Evolutionary conservation across 2,329 filamentous ascomycete genomes (phyloP), one percentile per base, ranked within the genome.

Genomic region (Colletotrichum phormii): DNA sequence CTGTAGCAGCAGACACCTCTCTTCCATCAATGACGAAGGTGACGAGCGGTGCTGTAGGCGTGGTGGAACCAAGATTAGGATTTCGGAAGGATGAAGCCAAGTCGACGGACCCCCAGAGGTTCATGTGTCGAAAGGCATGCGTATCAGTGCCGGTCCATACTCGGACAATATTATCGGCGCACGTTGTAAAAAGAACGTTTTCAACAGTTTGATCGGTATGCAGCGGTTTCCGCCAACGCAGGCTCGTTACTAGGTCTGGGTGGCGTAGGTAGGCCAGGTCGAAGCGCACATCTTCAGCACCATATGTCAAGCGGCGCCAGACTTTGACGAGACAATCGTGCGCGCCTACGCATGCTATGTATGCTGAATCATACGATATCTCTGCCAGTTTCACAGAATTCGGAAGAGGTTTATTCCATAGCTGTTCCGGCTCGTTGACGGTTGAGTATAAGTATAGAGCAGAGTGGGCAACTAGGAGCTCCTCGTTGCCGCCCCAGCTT

Each of bases 211-310:
- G 94, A 46, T 96, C 94, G 15, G 90, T 84, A 78, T 97, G 91
- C 74, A 90, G 90, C 6, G 94, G 94, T 74, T 90, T 90, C 59
- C 94, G 92, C 97, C 97, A 99, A 80, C 96, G 92, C 72, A 98
- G 84, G 72, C 90, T 91, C 3, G 94, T 96, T n/a, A 99, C 91
- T 0, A 92, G 84, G 31, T 89, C 87, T 1, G 95, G 94, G 80
- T 99, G 97, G n/a, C 91, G 87, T 1, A 99, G 90, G 82, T 98
- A 98, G 33, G 92, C 92, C 77, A 97, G 92, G 78, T 98, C 96
- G 82, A 98, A 98, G 69, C 93, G 89, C 51, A 95, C 93, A 76
- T 97, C 93, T 71, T 95, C 92, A 0, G 91, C 89, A 15, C 95
- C 95, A 79, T 96, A 98, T 9, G 93, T 93, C 29, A 97, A 85